phyloP scores from a whole-genome alignment of 1,139 yeast genomes.

The Zygoascus hellenicus region DNA sequence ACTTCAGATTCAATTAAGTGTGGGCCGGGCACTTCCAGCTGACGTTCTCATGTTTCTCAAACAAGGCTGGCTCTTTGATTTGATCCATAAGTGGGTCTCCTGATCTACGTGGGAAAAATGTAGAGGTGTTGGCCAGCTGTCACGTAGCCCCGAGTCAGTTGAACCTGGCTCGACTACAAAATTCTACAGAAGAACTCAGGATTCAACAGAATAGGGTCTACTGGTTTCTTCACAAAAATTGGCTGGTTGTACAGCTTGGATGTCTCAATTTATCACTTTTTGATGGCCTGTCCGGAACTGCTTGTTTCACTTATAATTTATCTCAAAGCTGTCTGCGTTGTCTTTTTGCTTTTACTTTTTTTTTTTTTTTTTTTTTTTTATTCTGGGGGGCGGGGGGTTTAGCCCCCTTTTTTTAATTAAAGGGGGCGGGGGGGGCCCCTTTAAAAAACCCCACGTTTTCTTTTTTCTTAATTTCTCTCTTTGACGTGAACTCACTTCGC shows the following conservation, averaged over 20 bases:
- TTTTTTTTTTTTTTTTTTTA: not conserved
- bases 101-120: not conserved
- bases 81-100: not conserved
- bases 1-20: no score
- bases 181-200: no score
- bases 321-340: not conserved
- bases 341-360: not conserved
- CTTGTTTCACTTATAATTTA: not conserved
- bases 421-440: no score
- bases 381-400: not conserved
- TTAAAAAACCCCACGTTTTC: constrained; percentile 3
- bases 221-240: no score
- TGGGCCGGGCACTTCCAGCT: not conserved
- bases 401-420: not conserved
- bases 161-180: no score
- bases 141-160: not conserved
- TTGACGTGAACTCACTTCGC: constrained; percentile 1
- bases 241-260: no score
- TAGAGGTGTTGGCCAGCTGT: not conserved
- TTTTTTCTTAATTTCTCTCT: not conserved
- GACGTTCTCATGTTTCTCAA: not conserved
- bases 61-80: not conserved
- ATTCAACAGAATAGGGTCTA: no score
- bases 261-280: no score
- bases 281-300: no score